phyloP scores from a whole-genome alignment of 2,329 filamentous ascomycete genomes.

The Penicillium sp. region DNA sequence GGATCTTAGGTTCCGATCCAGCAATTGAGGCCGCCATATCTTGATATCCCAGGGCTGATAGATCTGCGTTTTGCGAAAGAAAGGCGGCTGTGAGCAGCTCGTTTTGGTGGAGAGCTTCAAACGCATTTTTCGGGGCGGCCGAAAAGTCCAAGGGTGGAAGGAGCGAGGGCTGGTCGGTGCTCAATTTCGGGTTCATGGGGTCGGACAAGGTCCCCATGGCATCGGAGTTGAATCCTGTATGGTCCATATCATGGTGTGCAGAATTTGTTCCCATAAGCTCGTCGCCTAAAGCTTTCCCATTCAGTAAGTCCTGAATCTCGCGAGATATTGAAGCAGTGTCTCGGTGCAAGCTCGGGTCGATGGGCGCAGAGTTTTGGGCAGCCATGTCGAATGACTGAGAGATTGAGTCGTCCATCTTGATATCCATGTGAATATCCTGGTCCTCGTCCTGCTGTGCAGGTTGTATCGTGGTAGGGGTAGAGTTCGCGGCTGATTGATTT shows the following conservation, averaged over 20 bases:
- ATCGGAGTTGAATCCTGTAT: conserved; percentile 19
- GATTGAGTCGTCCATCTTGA: conserved; percentile 17
- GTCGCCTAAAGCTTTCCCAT: conserved; percentile 19
- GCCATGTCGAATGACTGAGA: conserved; percentile 10
- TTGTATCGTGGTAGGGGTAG: conserved; percentile 19
- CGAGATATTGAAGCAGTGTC: conserved; percentile 14
- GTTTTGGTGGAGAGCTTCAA: conserved; percentile 42
- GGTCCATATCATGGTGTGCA: conserved; percentile 6
- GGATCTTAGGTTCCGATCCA: conserved; percentile 49
- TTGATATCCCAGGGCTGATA: conserved; percentile 39
- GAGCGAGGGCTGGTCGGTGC: conserved; percentile 34
- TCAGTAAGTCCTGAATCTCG: conserved; percentile 20
- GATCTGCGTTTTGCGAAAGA: conserved; percentile 37
- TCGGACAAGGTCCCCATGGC: conserved; percentile 35
- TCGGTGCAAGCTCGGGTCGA: conserved; percentile 12
- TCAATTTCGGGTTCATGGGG: conserved; percentile 34
- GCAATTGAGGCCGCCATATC: conserved; percentile 38
- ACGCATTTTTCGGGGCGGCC: conserved; percentile 33
- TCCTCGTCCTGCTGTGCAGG: conserved; percentile 13
- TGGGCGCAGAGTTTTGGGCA: conserved; percentile 1
- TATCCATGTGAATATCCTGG: conserved; percentile 15
- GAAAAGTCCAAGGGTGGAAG: conserved; percentile 39
- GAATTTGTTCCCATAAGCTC: conserved; percentile 17
- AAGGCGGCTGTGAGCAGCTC: conserved; percentile 43
- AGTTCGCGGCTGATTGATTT: conserved; percentile 30